phyloP scores from a whole-genome alignment of 139 green algal species.

The Chlamydomonas eustigma region DNA sequence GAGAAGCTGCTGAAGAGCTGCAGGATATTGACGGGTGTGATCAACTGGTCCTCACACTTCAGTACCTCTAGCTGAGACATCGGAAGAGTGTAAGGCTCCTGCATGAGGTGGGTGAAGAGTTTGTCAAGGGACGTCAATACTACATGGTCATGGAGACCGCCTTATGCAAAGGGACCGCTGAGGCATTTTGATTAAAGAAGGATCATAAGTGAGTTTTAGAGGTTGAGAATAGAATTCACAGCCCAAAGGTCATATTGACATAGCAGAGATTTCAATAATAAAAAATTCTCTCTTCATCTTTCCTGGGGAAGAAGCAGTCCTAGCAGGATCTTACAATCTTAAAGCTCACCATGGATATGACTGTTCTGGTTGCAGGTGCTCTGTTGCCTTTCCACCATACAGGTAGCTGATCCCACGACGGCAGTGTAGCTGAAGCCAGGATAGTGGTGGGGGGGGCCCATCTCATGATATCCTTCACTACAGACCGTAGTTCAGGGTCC shows the following conservation, averaged over 20 bases:
- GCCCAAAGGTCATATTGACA: too few relatives aligned
- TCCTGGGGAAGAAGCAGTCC: too few relatives aligned
- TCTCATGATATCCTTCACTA: constrained; percentile 24
- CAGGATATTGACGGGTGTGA: constrained; percentile 22
- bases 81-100: constrained; percentile 41
- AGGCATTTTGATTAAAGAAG: too few relatives aligned
- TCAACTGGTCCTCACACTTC: neutral
- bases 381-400: constrained; percentile 36
- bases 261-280: too few relatives aligned
- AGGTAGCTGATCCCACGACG: constrained; percentile 35
- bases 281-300: too few relatives aligned
- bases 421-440: constrained; percentile 47
- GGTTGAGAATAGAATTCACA: too few relatives aligned
- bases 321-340: neutral
- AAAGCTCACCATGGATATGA: constrained; percentile 29
- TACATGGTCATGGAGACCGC: too few relatives aligned
- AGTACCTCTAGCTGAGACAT: constrained; percentile 14
- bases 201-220: too few relatives aligned
- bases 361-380: constrained; percentile 8
- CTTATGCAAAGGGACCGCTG: too few relatives aligned
- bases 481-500: constrained; percentile 7
- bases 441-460: constrained; percentile 39
- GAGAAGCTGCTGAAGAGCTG: constrained; percentile 30
- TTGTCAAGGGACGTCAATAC: neutral
- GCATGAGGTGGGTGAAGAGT: too few relatives aligned